Conservation (phyloP, 176 grass and related monocot genomes). For the Ensete ventricosum region DNA sequence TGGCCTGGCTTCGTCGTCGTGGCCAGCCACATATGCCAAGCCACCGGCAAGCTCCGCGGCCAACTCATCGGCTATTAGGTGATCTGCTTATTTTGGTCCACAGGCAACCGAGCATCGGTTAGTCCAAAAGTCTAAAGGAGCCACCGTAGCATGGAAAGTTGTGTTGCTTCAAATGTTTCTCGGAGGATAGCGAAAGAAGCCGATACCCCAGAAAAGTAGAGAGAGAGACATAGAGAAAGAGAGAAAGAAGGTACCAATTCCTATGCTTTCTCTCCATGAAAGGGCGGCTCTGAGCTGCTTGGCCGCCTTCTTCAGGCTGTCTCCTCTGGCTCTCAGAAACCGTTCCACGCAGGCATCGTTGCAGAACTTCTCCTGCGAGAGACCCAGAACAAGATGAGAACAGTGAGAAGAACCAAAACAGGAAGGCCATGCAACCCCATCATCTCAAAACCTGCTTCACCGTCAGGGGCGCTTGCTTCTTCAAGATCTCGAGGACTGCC, state of each 20-base stretch:
- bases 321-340: constrained; percentile 55
- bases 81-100: constrained; percentile 32
- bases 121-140: not conserved
- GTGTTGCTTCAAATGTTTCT: not conserved
- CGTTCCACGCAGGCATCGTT: constrained; percentile 76
- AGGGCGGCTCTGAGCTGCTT: constrained; percentile 78
- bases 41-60: constrained; percentile 73
- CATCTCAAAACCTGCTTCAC: constrained; percentile 53
- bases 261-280: constrained; percentile 78
- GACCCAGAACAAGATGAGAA: not conserved
- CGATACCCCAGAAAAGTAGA: not conserved
- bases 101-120: not conserved
- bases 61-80: constrained; percentile 94
- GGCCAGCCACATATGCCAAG: constrained; percentile 84
- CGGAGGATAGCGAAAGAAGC: not conserved
- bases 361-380: constrained; percentile 73
- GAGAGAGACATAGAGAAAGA: not conserved
- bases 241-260: constrained; percentile 44
- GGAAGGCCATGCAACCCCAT: too few species aligned
- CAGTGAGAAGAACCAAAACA: not conserved
- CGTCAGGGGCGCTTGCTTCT: constrained; percentile 76
- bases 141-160: constrained; percentile 11
- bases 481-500: constrained; percentile 58
- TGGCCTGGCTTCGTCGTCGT: constrained; percentile 84
- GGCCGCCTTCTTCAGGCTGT: constrained; percentile 87